Base-by-base conservation (phyloP, 306 rosid genomes). In the Cotoneaster glaucophyllus region DNA sequence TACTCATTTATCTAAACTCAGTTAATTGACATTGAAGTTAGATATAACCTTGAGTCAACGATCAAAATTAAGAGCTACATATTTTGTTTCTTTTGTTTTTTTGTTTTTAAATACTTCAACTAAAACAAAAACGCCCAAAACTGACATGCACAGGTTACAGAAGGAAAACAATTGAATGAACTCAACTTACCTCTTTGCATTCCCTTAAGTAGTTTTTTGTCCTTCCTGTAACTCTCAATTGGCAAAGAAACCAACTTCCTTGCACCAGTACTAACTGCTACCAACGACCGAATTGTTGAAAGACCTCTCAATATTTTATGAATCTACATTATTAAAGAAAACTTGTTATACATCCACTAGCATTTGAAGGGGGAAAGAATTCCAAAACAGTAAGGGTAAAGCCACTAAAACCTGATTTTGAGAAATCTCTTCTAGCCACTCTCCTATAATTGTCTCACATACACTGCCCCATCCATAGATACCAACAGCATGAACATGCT, bases 381-480 rank as follows among this genome's bases (percentile, higher is more conserved):
- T 73, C 71, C 76, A 73, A 63, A 65, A 56, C 70, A 75, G 76
- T n/a, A 80, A 15, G 48, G 77, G 32, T 67, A 70, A 63, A 22
- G 67, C 74, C 64, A 70, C 64, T 64, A 24, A 61, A 69, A 95
- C 99, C 96, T 95, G 99, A 82, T 92, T 95, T 74, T 89, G 97
- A 57, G 97, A 95, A 74, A 95, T 81, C 82, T 95, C 97, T 84
- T 87, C 99, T 78, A 90, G 76, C 99, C 99, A 95, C 85, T 95
- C 97, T 79, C 97, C 97, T 67, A 86, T 3, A 79, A 88, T 50
- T 63, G 96, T 86, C 86, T 92, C 99, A 76, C 97, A 78, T 63
- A 90, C 99, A 84, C 89, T 89, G 69, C 84, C 93, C 99, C 99
- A 95, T 70, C 99, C 99, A 77, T 92, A 95, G 67, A 90, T 82